Conservation (phyloP, 306 rosid genomes). For the Cucumis melo region DNA sequence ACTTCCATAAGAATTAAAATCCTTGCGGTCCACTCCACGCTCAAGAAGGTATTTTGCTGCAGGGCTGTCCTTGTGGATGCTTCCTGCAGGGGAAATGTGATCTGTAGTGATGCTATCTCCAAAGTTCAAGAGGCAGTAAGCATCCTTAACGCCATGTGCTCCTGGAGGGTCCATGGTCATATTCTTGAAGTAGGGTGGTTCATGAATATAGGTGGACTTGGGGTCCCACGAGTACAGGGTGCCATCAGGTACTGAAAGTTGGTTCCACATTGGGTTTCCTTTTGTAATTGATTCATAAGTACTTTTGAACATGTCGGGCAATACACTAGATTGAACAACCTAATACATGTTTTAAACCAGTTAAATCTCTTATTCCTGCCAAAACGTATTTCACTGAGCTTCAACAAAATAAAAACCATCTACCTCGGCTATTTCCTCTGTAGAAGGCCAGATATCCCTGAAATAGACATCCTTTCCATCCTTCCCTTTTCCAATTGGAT, state of each 20-base stretch:
- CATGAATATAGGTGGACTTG: constrained; percentile 81
- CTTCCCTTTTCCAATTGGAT: constrained; percentile 82
- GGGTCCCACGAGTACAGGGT: constrained; percentile 78
- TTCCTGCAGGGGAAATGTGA: constrained; percentile 96
- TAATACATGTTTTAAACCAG: constrained; percentile 21
- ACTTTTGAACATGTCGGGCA: constrained; percentile 70
- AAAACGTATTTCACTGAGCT: neutral
- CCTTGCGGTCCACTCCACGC: constrained; percentile 67
- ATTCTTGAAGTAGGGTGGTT: constrained; percentile 81
- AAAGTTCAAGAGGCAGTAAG: constrained; percentile 72
- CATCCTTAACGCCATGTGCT: constrained; percentile 75
- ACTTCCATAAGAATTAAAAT: constrained; percentile 94
- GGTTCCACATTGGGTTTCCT: constrained; percentile 81
- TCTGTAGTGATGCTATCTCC: constrained; percentile 96
- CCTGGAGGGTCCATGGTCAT: constrained; percentile 87
- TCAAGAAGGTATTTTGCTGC: constrained; percentile 78
- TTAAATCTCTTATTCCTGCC: constrained; percentile 1
- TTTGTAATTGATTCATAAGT: constrained; percentile 73
- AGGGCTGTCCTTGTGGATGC: constrained; percentile 85
- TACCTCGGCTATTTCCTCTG: constrained; percentile 82
- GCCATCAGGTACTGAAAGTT: constrained; percentile 46
- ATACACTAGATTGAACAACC: constrained; percentile 85
- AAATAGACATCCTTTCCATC: constrained; percentile 68
- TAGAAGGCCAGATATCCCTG: constrained; percentile 79
- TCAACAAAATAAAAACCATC: constrained; percentile 7